Conservation (phyloP, 225 moss, liverwort and hornwort genomes). For the Pseudoscleropodium purum region DNA sequence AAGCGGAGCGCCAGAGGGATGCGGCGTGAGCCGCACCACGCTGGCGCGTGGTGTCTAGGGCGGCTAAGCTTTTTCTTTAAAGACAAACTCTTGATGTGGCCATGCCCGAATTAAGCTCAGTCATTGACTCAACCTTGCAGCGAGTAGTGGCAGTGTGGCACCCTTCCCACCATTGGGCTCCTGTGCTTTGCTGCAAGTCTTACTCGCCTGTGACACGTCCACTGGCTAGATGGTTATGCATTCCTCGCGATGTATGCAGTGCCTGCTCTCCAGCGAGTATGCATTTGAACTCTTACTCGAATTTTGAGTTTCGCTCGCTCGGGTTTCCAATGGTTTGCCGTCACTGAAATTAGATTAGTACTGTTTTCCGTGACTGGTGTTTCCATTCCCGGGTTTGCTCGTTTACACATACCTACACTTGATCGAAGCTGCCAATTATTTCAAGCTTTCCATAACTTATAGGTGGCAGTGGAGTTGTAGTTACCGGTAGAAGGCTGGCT, state of each 20-base stretch:
- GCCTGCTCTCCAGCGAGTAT: not conserved
- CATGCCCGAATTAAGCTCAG: not conserved
- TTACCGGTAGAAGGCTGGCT: not conserved
- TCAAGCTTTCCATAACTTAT: not conserved
- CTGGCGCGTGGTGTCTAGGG: too few relatives aligned
- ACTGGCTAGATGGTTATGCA: too few relatives aligned
- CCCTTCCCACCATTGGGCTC: too few relatives aligned
- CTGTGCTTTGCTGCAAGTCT: too few relatives aligned
- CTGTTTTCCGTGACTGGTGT: not conserved
- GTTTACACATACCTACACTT: not conserved
- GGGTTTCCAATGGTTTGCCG: not conserved
- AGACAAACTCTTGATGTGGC: not conserved
- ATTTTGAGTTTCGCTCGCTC: not conserved
- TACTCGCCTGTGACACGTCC: too few relatives aligned
- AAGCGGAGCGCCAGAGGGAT: too few relatives aligned
- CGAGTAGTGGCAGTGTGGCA: not conserved
- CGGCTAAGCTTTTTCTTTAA: too few relatives aligned
- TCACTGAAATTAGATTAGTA: not conserved
- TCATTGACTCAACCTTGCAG: not conserved
- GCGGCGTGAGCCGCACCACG: too few relatives aligned
- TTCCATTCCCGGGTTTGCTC: too few relatives aligned
- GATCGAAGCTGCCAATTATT: not conserved
- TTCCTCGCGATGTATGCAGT: not conserved
- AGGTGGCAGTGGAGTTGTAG: not conserved
- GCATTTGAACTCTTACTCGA: not conserved